Base-by-base conservation (phyloP, 2,329 filamentous ascomycete genomes). In the Fusarium phyllophilum region DNA sequence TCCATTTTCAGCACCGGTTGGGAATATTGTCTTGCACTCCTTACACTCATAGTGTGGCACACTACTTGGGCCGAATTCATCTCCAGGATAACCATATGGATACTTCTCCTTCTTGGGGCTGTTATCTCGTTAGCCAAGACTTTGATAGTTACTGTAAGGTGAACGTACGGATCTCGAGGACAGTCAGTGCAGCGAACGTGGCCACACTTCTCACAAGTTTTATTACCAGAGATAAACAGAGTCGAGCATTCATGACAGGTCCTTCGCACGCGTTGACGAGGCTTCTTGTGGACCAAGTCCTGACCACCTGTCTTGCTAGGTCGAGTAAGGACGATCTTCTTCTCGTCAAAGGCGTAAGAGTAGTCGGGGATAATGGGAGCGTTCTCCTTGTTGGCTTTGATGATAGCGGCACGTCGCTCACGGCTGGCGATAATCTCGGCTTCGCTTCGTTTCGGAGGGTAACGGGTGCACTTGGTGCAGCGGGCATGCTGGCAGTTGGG, bases 151-250 rank as follows among this genome's bases (percentile, higher is more conserved):
- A 62, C 60, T 49, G 29, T 26, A 41, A n/a, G 33, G 26, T 38
- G 42, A 60, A 90, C 92, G 81, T 89, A 94, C 88, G 94, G 94
- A 78, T 94, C 91, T 76, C 94, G 87, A 34, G 93, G 94, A 81
- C 94, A 97, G 79, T 92, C 92, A 44, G 90, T 93, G 85, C 94
- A 97, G 61, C 94, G 91, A 58, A 87, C 81, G 81, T 97, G 95
- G 34, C 86, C 84, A 82, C 95, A 97, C 44, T 85, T 86, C 13
- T 85, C 82, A 80, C 95, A 97, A 1, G 79, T 89, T 84, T 91
- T 94, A 68, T 82, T 85, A 38, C 87, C 85, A 11, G 85, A 78
- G 4, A 83, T 81, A 79, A 95, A 96, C 3, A 91, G 79, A 6
- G 85, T 88, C 52, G 89, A 80, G 81, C 95, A 97, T 77, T 89